Base-by-base conservation (phyloP, 108 stramenopile genomes). In the Pseudonitzschia multiseries region DNA sequence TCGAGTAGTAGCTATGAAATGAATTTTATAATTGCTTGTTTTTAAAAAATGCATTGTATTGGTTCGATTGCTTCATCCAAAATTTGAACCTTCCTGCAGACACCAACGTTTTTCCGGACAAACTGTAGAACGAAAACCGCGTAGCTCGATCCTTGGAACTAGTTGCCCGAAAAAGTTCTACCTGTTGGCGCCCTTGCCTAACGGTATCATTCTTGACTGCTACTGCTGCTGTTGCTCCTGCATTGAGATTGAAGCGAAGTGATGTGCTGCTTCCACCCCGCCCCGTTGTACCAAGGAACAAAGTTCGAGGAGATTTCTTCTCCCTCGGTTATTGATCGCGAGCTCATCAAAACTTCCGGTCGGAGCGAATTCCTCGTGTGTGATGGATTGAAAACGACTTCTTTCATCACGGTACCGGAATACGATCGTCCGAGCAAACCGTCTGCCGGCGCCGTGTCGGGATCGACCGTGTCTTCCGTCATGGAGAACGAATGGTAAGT, bases 271-370 rank as follows among this genome's bases (percentile, higher is more conserved):
- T 62, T 62, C 61, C 61, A 62, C 13, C 61, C 61, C 9, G 61
- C 61, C 13, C 31, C 20, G 36, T 62, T 41, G 61, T 62, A 62
- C 61, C 61, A 62, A 33, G 61, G 61, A 62, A 62, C 61, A 33
- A 33, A 62, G 33, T 62, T 62, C 12, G 61, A 62, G 36, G 0
- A 33, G 33, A 62, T 62, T 40, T 33, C 61, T 6, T 62, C 61
- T 62, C 61, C 61, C 61, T 62, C 33, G 32, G 8, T n/a, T 31
- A 62, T 62, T 10, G 29, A 36, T 22, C 61, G 32, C 15, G 61
- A 62, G n/a, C 61, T 62, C n/a, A 62, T 33, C 29, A 62, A 31
- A 40, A 40, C 27, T 62, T 62, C 61, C 9, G 61, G 61, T 33
- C 0, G 32, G 31, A 31, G 32, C 18, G 61, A 40, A 33, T 62